Percentiles rank a stretch among this genome's conserved stretches.
phyloP scores from a whole-genome alignment of 768 basidiomycete species.

The Gloeopeniophorella convolvens region DNA sequence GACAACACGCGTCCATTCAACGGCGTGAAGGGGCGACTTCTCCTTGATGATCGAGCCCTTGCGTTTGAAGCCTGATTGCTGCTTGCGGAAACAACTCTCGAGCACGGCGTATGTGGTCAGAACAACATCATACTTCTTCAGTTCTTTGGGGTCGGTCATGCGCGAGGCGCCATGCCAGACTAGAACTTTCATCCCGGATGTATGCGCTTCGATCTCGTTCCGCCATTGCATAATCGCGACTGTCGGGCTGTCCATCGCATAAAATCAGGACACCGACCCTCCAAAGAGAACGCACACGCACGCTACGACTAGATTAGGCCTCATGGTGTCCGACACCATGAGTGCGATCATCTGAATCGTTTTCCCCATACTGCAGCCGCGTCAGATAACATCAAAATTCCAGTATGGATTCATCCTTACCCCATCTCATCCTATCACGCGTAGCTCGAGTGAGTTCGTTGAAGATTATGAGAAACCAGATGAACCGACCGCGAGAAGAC shows the following conservation, averaged over 20 bases:
- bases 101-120: slow-evolving; percentile 84
- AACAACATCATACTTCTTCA: slow-evolving; percentile 85
- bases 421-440: slow-evolving; percentile 84
- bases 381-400: slow-evolving; percentile 13
- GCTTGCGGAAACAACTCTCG: slow-evolving; percentile 89
- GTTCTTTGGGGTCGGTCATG: slow-evolving; percentile 54
- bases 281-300: slow-evolving; percentile 30
- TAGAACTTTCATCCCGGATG: slow-evolving; percentile 74
- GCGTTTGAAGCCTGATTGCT: slow-evolving; percentile 87
- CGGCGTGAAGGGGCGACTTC: slow-evolving; percentile 74
- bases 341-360: slow-evolving; percentile 96
- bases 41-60: slow-evolving; percentile 82
- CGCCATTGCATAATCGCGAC: slow-evolving; percentile 77
- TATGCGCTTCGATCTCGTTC: slow-evolving; percentile 86
- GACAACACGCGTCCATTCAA: slow-evolving; percentile 80
- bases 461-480: not conserved
- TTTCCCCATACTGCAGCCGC: slow-evolving; percentile 69
- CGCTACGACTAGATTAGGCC: slow-evolving; percentile 92
- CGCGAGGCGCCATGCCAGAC: slow-evolving; percentile 90
- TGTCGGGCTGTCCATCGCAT: slow-evolving; percentile 32
- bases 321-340: slow-evolving; percentile 67
- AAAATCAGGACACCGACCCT: not conserved
- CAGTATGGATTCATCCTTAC: slow-evolving; percentile 35
- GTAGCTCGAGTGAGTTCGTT: slow-evolving; percentile 6
- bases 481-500: slow-evolving; percentile 75